These are phyloP conservation scores for Macaranga tanarius DNA, from an alignment of 441 rosid species.

Conservation along the genomic window DNA sequence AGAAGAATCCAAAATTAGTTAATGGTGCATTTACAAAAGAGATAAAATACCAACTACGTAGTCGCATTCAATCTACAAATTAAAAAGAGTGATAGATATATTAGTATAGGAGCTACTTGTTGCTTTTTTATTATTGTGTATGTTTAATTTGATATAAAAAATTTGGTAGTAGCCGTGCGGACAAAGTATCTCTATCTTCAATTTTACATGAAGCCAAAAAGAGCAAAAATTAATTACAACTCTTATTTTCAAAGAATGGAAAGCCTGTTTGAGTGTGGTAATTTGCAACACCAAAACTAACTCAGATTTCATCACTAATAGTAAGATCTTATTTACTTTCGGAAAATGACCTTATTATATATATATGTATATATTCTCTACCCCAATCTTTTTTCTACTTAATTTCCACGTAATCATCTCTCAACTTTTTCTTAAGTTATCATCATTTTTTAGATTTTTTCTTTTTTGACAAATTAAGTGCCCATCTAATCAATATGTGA, in stretches of 20 bases:
- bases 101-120: no score
- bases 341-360: conserved; percentile 20
- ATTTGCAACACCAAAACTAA: conserved; percentile 1
- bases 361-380: background rate
- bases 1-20: conserved; percentile 5
- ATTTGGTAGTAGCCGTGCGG: conserved; percentile 28
- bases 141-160: background rate
- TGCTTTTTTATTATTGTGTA: background rate
- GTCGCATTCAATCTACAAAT: conserved; percentile 20
- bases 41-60: conserved; percentile 20
- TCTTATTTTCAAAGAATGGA: conserved; percentile 13
- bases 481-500: no score
- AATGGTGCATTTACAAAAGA: conserved; percentile 3
- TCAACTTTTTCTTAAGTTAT: conserved; percentile 38
- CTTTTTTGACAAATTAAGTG: conserved; percentile 13
- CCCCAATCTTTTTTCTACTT: background rate
- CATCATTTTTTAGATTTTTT: conserved; percentile 37
- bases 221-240: conserved; percentile 16
- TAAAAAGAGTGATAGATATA: background rate
- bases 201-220: conserved; percentile 18
- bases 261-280: conserved; percentile 4
- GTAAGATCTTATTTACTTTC: conserved; percentile 21
- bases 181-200: conserved; percentile 22
- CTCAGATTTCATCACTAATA: conserved; percentile 29
- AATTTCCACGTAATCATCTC: conserved; percentile 37